Conservation (phyloP, 140 eudicot species). For the Oenanthe javanica region DNA sequence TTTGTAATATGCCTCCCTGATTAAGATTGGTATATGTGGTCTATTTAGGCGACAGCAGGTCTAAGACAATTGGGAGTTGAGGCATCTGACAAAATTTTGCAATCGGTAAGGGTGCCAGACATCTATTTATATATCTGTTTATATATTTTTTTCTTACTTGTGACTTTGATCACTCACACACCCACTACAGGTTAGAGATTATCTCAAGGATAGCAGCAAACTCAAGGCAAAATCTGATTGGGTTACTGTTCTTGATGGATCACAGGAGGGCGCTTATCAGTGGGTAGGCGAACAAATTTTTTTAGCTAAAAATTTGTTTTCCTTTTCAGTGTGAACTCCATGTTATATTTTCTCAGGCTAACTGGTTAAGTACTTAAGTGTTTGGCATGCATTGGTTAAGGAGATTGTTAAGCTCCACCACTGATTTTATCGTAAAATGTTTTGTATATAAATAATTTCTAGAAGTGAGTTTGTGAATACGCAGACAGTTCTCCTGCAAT, state of each 20-base stretch:
- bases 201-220: constrained; percentile 61
- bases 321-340: background rate
- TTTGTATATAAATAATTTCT: background rate
- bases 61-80: constrained; percentile 82
- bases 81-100: constrained; percentile 80
- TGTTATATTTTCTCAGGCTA: background rate
- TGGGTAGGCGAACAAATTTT: constrained; percentile 54
- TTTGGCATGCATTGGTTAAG: background rate
- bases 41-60: constrained; percentile 92
- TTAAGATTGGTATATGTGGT: constrained; percentile 16
- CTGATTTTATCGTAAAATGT: background rate
- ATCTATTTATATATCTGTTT: background rate
- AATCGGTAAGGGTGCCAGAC: constrained; percentile 44
- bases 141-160: background rate
- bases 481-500: background rate
- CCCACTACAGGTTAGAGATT: constrained; percentile 43
- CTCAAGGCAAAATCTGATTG: constrained; percentile 64
- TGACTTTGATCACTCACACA: background rate
- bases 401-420: background rate
- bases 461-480: background rate
- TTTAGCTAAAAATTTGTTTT: background rate
- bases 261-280: constrained; percentile 94
- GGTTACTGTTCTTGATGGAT: constrained; percentile 88
- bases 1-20: background rate
- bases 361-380: background rate